Conservation (phyloP, 139 green algal genomes). For the Nannochloris sp. region DNA sequence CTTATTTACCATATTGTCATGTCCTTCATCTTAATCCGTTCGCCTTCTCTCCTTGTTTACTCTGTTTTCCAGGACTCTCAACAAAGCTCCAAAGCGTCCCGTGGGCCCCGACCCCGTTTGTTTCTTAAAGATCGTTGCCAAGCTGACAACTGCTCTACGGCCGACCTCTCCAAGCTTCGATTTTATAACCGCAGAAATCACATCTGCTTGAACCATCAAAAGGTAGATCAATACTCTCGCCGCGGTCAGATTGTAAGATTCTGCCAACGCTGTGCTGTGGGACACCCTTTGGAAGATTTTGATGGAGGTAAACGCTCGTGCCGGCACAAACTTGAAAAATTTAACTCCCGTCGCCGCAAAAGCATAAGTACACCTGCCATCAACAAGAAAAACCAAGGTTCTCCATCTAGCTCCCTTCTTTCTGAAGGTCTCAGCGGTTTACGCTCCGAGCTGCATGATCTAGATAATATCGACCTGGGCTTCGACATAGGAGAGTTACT, state of each 20-base stretch:
- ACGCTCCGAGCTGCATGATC: neutral
- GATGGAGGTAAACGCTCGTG: slow-evolving; percentile 76
- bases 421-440: neutral
- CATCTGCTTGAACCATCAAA: slow-evolving; percentile 53
- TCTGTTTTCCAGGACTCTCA: neutral
- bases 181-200: slow-evolving; percentile 76
- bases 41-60: neutral
- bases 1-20: neutral
- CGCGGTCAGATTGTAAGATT: slow-evolving; percentile 56
- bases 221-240: slow-evolving; percentile 5
- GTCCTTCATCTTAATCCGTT: neutral
- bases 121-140: slow-evolving; percentile 26
- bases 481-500: no score
- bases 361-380: neutral
- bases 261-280: slow-evolving; percentile 84
- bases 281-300: slow-evolving; percentile 76
- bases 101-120: slow-evolving; percentile 19
- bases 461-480: no score
- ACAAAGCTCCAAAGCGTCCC: slow-evolving; percentile 7
- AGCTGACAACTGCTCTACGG: slow-evolving; percentile 53
- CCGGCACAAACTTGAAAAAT: slow-evolving; percentile 40
- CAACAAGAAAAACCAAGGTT: neutral
- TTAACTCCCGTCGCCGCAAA: slow-evolving; percentile 46
- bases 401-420: neutral
- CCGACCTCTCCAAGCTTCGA: slow-evolving; percentile 54